Base-by-base conservation (phyloP, 345 rosid genomes). In the Erucastrum elatum region DNA sequence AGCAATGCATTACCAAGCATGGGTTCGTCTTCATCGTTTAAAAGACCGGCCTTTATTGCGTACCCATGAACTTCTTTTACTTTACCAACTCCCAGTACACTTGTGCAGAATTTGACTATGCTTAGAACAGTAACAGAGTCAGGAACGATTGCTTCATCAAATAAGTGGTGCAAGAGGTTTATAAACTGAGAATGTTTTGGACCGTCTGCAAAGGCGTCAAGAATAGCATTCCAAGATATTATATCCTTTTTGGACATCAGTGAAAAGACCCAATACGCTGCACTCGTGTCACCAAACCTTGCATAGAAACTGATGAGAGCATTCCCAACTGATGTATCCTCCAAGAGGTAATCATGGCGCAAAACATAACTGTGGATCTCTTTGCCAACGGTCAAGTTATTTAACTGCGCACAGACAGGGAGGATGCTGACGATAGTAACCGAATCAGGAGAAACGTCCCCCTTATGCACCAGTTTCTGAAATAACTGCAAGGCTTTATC, bases 31-130 rank as follows among this genome's bases (percentile, higher is more conserved):
- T 86, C 81, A 78, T 74, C 79, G 1, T 39, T 58, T 60, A 88
- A 75, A 71, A 88, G 68, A 70, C 85, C 84, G 49, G 79, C 64
- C 87, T 85, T 89, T 68, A 93, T 72, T 71, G 88, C 80, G 74
- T 86, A 93, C 82, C 92, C 75, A 75, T 93, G 98, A 27, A 84
- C 82, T 83, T 91, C 98, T 82, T 89, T 93, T 49, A 91, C 87
- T 70, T 82, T 84, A 49, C 78, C 66, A 55, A 79, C 61, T 71
- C 80, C 84, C 53, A 3, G 90, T 44, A 66, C 46, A 66, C 66
- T 71, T 44, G 66, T 35, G 74, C 80, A 81, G 68, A 81, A 81
- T 61, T 72, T 75, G 16, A 76, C 55, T 71, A 81, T 15, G 74
- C 80, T 66, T 81, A 81, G 71, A 49, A 81, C 39, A 33, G 84